These are phyloP conservation scores for Inosperma sp. DNA, from an alignment of 768 basidiomycete genomes.

Conservation along the genomic window DNA sequence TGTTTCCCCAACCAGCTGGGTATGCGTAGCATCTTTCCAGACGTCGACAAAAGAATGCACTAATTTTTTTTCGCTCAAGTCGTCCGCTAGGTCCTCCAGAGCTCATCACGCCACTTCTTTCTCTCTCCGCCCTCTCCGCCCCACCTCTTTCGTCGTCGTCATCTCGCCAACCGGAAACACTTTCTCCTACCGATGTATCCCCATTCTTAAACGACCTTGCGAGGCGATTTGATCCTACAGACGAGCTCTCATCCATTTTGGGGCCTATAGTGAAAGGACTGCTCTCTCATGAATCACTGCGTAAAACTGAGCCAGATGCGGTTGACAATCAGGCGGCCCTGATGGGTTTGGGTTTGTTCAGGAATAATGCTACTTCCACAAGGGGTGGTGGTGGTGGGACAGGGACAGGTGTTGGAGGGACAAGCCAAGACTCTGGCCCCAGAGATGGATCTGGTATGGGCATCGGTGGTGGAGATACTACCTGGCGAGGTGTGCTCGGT, in stretches of 20 bases:
- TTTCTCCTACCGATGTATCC: constrained; percentile 66
- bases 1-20: constrained; percentile 89
- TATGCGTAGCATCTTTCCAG: constrained; percentile 31
- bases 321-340: too few relatives aligned
- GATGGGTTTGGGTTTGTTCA: too few relatives aligned
- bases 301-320: constrained; percentile 60
- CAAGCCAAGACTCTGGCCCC: too few relatives aligned
- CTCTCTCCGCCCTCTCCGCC: constrained; percentile 61
- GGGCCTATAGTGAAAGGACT: constrained; percentile 62
- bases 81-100: constrained; percentile 74
- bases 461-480: constrained; percentile 63
- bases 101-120: constrained; percentile 76
- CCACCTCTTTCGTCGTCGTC: constrained; percentile 54
- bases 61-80: constrained; percentile 31
- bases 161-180: constrained; percentile 43
- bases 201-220: constrained; percentile 82
- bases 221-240: constrained; percentile 71
- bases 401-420: too few relatives aligned
- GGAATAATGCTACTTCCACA: too few relatives aligned
- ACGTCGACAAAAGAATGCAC: neutral
- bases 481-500: constrained; percentile 82
- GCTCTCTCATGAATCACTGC: constrained; percentile 61
- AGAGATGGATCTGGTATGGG: too few relatives aligned
- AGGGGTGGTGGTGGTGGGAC: too few relatives aligned
- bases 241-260: constrained; percentile 76